Conservation (phyloP, 805 yeast genomes). For the Diddensiella transvaalensis region DNA sequence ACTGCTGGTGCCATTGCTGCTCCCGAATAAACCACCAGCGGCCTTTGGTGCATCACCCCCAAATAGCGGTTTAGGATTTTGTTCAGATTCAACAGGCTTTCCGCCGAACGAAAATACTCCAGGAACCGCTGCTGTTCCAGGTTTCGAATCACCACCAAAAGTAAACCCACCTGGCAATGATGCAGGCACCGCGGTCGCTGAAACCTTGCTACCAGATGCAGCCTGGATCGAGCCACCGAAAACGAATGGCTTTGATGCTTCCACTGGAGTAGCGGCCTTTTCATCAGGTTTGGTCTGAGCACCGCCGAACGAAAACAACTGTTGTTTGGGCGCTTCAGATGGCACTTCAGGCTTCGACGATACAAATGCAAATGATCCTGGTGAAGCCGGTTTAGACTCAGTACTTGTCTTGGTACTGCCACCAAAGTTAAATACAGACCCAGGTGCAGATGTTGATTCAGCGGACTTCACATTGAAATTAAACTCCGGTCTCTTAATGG, state of each 20-base stretch:
- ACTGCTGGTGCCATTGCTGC: not conserved
- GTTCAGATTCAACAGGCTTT: not conserved
- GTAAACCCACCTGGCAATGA: not conserved
- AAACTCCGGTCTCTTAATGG: not conserved
- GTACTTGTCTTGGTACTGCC: not conserved
- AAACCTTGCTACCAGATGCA: not conserved
- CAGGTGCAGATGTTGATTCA: not conserved
- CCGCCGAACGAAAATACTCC: conserved; percentile 2
- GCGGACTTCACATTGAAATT: not conserved
- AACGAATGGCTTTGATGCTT: not conserved
- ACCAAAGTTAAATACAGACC: not conserved
- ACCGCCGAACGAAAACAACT: not conserved
- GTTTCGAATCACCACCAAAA: not conserved
- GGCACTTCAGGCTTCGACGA: not conserved
- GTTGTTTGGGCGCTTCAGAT: not conserved
- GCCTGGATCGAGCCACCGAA: not conserved
- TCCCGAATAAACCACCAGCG: not conserved
- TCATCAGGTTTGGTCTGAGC: not conserved
- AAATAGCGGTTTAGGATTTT: not conserved
- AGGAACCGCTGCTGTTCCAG: not conserved
- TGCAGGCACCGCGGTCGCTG: not conserved
- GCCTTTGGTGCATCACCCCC: not conserved
- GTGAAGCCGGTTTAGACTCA: not conserved
- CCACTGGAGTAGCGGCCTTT: not conserved
- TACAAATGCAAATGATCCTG: not conserved